Percentiles rank a stretch among this genome's conserved stretches.
Evolutionary conservation across 2,329 filamentous ascomycete genomes (phyloP).

Genomic region (Pestalotiopsis sp.): DNA sequence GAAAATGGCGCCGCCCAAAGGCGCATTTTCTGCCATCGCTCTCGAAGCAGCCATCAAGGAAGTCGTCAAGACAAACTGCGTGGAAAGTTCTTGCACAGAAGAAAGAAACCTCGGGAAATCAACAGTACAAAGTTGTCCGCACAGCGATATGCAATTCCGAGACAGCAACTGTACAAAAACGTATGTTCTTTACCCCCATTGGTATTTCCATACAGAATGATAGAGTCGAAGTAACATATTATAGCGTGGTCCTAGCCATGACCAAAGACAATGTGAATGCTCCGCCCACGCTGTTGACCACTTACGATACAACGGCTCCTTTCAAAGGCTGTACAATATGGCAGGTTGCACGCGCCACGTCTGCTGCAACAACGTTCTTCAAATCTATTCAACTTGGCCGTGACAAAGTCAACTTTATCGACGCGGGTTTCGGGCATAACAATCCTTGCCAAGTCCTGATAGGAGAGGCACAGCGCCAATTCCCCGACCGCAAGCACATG

Average conservation of each 20-base stretch:
- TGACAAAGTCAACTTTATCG: slow-evolving; percentile 29
- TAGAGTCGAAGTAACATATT: slow-evolving; percentile 3
- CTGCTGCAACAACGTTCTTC: slow-evolving; percentile 32
- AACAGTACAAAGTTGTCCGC: neutral
- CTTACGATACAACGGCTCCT: slow-evolving; percentile 24
- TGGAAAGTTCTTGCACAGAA: slow-evolving; percentile 1
- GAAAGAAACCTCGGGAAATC: neutral
- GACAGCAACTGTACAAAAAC: neutral
- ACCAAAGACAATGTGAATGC: slow-evolving; percentile 31
- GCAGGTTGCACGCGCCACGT: slow-evolving; percentile 32
- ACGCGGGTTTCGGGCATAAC: slow-evolving; percentile 34
- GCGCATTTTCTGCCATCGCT: slow-evolving; percentile 26
- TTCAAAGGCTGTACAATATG: slow-evolving; percentile 29
- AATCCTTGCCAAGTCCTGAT: slow-evolving; percentile 34
- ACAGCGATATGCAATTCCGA: neutral
- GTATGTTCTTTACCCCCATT: neutral
- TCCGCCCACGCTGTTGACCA: slow-evolving; percentile 27
- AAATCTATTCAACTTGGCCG: slow-evolving; percentile 29
- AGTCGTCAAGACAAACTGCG: slow-evolving; percentile 20
- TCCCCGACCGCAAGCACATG: slow-evolving; percentile 17
- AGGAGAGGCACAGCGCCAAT: slow-evolving; percentile 27
- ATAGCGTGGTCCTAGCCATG: slow-evolving; percentile 28
- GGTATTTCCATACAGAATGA: neutral
- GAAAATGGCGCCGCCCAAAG: slow-evolving; percentile 12
- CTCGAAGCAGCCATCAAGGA: slow-evolving; percentile 27